Evolutionary conservation across 2,329 filamentous ascomycete genomes (phyloP), one percentile per base, ranked within the genome.

Genomic region (Arachnopeziza araneosa): DNA sequence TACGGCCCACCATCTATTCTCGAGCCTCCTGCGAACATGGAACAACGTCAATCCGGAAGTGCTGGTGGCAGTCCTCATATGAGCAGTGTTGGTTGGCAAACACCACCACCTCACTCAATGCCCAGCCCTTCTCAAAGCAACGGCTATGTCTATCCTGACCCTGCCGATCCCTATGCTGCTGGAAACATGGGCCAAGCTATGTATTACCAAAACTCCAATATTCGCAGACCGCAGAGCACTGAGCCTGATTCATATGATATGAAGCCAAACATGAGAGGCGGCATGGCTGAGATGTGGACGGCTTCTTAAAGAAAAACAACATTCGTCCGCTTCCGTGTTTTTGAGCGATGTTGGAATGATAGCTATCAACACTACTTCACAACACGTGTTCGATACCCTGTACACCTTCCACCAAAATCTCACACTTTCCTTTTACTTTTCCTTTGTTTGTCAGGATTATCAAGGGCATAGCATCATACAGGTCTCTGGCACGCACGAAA

Each of bases 21-120:
- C 56, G 93, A 97, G 77, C 86, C 87, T 23, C 91, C 93, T 17
- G 79, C 86, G 24, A 93, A 85, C 73, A 83, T 91, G 63, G 91
- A 93, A 72, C 87, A 90, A 61, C 86, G 88, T 65, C 87, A 89
- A 68, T 74, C 79, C 55, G 81, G 81, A 58, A 96, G 90, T 71
- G 87, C 84, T n/a, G 85, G 80, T 59, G 89, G 90, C 57, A 96
- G 92, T 74, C 93, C 93, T 55, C 93, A 97, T 74, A 91, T 96
- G 85, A 76, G 78, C 50, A 69, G 58, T 55, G 76, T 78, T 63
- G 89, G 90, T 58, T 97, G 93, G 93, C 89, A 91, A 66, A 96
- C 92, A 4, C 92, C 92, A 3, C 85, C 87, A 1, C 85, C 87
- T 1, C 89, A 93, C 24, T 68, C 61, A 32, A 71, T 73, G 66